These are phyloP conservation scores for Geotrichum europaeum DNA, from an alignment of 1,139 yeast genomes.

Conservation along the genomic window DNA sequence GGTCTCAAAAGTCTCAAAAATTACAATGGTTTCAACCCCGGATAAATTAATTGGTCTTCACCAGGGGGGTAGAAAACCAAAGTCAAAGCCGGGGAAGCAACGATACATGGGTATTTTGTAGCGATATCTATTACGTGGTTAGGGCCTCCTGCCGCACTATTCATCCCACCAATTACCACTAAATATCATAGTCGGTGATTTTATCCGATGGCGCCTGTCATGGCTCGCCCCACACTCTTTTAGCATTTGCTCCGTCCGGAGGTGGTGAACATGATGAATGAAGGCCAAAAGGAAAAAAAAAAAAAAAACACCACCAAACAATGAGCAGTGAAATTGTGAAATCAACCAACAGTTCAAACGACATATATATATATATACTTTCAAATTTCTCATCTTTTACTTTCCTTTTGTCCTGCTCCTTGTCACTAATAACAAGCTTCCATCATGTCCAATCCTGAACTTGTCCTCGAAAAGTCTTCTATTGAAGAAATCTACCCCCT, in stretches of 20 bases:
- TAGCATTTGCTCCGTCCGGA: not conserved
- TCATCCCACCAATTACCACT: not conserved
- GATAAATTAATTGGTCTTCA: too few relatives aligned
- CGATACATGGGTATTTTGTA: too few relatives aligned
- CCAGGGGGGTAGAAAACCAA: too few relatives aligned
- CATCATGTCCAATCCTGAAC: slow-evolving; percentile 5
- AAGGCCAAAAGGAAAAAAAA: not conserved
- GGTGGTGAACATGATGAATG: not conserved
- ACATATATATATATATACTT: not conserved
- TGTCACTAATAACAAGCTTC: not conserved
- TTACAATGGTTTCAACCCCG: too few relatives aligned
- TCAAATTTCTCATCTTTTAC: not conserved
- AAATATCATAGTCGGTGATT: not conserved
- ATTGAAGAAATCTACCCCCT: slow-evolving; percentile 11
- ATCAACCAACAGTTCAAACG: not conserved
- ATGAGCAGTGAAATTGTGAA: not conserved
- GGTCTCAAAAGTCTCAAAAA: too few relatives aligned
- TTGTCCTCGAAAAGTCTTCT: slow-evolving; percentile 7
- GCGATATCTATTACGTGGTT: too few relatives aligned
- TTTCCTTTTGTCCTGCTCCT: not conserved
- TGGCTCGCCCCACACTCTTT: not conserved
- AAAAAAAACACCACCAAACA: not conserved
- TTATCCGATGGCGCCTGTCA: not conserved
- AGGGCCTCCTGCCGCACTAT: too few relatives aligned
- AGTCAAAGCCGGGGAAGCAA: too few relatives aligned